phyloP scores from a whole-genome alignment of 108 stramenopile species.

The Nitzschia inconspicua region DNA sequence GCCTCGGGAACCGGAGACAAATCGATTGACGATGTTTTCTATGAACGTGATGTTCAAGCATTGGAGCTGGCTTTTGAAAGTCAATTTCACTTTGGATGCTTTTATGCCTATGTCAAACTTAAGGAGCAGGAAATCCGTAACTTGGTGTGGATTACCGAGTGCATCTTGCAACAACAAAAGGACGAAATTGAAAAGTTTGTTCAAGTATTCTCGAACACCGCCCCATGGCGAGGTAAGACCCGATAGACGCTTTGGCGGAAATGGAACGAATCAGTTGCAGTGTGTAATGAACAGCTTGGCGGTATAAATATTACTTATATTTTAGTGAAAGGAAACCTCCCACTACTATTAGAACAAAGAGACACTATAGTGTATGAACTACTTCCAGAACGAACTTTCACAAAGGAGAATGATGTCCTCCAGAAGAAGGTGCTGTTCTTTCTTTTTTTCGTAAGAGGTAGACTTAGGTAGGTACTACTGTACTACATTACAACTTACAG shows the following conservation, averaged over 20 bases:
- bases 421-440: too few species aligned
- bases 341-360: too few species aligned
- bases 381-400: too few species aligned
- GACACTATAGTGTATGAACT: too few species aligned
- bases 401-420: too few species aligned
- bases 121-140: slow-evolving; percentile 99
- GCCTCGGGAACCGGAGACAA: slow-evolving; percentile 76
- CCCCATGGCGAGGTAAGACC: slow-evolving; percentile 82
- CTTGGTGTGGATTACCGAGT: slow-evolving; percentile 99
- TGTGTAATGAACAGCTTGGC: too few species aligned
- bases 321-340: too few species aligned
- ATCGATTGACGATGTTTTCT: slow-evolving; percentile 98
- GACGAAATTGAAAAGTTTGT: slow-evolving; percentile 98
- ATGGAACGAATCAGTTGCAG: too few species aligned
- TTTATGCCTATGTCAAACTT: slow-evolving; percentile 99
- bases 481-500: too few species aligned
- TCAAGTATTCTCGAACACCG: slow-evolving; percentile 89
- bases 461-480: too few species aligned
- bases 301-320: too few species aligned
- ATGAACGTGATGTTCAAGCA: slow-evolving; percentile 94
- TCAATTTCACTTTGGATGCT: slow-evolving; percentile 96
- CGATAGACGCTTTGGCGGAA: background rate
- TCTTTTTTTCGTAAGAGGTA: too few species aligned
- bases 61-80: slow-evolving; percentile 98
- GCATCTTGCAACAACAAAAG: slow-evolving; percentile 97